Evolutionary conservation across 106 monocot genomes (phyloP).

Genomic region (Acorus calamus): DNA sequence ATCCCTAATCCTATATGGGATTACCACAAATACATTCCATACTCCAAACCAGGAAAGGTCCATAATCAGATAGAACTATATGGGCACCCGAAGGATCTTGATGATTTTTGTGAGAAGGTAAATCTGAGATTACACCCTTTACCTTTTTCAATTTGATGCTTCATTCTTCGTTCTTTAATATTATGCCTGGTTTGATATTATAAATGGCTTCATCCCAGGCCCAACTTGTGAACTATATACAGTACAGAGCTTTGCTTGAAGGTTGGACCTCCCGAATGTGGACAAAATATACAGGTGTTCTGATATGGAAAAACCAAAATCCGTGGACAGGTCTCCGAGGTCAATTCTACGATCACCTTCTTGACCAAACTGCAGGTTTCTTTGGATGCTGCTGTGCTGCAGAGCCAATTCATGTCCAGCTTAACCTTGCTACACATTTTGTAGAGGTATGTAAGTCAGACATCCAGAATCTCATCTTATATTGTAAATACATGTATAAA

Average conservation of each 20-base stretch:
- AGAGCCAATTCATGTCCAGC: slow-evolving; percentile 89
- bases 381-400: slow-evolving; percentile 94
- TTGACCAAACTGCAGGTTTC: slow-evolving; percentile 90
- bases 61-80: slow-evolving; percentile 85
- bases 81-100: slow-evolving; percentile 64
- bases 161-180: background rate
- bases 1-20: slow-evolving; percentile 90
- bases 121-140: background rate
- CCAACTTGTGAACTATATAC: slow-evolving; percentile 88
- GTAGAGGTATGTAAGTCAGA: slow-evolving; percentile 48
- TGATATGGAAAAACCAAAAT: slow-evolving; percentile 98
- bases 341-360: slow-evolving; percentile 97
- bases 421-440: slow-evolving; percentile 66
- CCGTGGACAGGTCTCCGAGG: slow-evolving; percentile 98
- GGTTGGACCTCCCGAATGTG: slow-evolving; percentile 94
- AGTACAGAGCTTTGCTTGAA: slow-evolving; percentile 92
- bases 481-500: no score
- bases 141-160: background rate
- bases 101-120: slow-evolving; percentile 97
- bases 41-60: slow-evolving; percentile 83
- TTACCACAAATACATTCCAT: slow-evolving; percentile 95
- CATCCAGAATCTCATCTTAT: background rate
- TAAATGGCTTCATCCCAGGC: slow-evolving; percentile 39
- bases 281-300: slow-evolving; percentile 86
- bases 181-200: background rate